A percentile compares a stretch with the other conserved stretches of the same genome.
Evolutionary conservation across 352 stramenopile species (phyloP).

Genomic region (Phytophthora sp.): DNA sequence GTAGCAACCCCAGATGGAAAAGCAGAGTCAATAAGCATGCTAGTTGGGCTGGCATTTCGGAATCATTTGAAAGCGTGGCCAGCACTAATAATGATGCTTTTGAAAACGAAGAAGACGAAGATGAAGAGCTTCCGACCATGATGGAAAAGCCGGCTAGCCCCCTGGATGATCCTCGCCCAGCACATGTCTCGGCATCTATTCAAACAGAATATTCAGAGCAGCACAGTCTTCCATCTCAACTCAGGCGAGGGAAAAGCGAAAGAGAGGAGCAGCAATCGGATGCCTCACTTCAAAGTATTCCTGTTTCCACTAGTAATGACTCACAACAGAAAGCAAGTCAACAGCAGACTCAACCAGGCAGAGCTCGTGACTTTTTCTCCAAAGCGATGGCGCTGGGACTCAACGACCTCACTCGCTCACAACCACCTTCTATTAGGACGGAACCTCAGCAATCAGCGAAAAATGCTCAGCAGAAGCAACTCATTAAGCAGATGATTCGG

Average conservation of each 20-base stretch:
- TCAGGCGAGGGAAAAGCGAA: neutral
- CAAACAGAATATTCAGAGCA: slow-evolving; percentile 33
- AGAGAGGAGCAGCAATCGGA: neutral
- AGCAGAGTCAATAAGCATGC: neutral
- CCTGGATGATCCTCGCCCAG: neutral
- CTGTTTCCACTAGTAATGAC: neutral
- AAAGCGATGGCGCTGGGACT: slow-evolving; percentile 16
- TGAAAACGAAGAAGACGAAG: slow-evolving; percentile 37
- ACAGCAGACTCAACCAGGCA: neutral
- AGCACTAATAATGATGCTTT: slow-evolving; percentile 22
- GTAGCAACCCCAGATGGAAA: neutral
- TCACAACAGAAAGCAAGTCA: neutral
- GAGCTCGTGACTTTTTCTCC: slow-evolving; percentile 11
- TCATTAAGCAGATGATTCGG: slow-evolving; percentile 61
- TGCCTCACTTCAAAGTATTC: slow-evolving; percentile 11
- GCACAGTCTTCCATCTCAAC: neutral
- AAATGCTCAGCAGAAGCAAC: slow-evolving; percentile 57
- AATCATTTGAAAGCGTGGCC: neutral
- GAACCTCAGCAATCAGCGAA: slow-evolving; percentile 17
- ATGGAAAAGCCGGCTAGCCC: slow-evolving; percentile 41
- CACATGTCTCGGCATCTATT: slow-evolving; percentile 14
- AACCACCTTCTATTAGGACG: slow-evolving; percentile 9
- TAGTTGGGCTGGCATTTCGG: neutral
- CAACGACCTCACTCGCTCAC: slow-evolving; percentile 24
- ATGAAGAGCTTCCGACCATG: slow-evolving; percentile 63